Evolutionary conservation across 2,329 filamentous ascomycete species (phyloP), one percentile per base, ranked within the genome.

Genomic region (Scopulariopsis brevicaulis): DNA sequence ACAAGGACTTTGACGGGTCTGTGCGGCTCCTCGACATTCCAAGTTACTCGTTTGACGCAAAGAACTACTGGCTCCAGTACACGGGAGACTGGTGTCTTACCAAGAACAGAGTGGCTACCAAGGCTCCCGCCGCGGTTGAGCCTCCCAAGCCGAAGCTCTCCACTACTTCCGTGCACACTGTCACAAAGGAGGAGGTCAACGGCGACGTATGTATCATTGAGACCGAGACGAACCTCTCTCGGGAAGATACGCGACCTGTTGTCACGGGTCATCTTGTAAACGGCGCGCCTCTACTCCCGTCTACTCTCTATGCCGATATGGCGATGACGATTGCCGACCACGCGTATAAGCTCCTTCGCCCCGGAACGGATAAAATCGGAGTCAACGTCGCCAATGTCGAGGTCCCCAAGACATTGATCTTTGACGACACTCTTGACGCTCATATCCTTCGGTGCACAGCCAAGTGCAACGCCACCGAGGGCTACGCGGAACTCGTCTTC

Each of bases 1-100:
- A 88, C 62, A 73, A 78, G 57, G 72, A 75, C 60, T 79, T 78
- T 61, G 64, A 65, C 22, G 58, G 63, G 0, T 70, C 68, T 14
- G 68, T 73, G 3, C 69, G 70, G 3, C 74, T 90, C 11, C 70
- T 89, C 6, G 74, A 81, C 6, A 72, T 91, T 0, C 88, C 88
- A 0, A 79, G 80, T 1, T 92, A 91, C 67, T 77, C 78, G 0
- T 92, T 87, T 71, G 84, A 91, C 64, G 75, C 83, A 64, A 89
- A 89, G 75, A 86, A 82, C 62, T 90, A 90, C 67, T 84, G 81
- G 81, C 74, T 83, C 50, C 75, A 78, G 64, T 84, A 83, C 65
- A 70, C 78, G 61, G 85, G 88, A 61, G 84, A 90, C 69, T 91
- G 86, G 83, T 81, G 78, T 24, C 74, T 90, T 43, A 83, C 79